Base-by-base conservation (phyloP, 441 rosid species). In the Populus trichocarpa region DNA sequence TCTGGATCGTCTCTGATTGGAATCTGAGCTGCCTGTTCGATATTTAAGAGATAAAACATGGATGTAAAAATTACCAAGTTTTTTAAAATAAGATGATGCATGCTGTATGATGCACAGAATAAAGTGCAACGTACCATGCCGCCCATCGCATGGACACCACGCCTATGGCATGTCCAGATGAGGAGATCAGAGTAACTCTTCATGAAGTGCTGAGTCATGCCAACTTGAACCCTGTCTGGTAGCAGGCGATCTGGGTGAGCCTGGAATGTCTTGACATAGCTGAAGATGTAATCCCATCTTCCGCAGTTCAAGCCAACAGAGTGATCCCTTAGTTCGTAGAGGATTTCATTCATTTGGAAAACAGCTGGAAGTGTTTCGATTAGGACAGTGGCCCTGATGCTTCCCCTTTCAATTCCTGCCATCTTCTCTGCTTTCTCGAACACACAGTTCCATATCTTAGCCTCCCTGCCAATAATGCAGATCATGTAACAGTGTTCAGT, bases 341-440 rank as follows among this genome's bases (percentile, higher is more conserved):
- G 83, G 75, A 96, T 94, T 84, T 96, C 98, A 75, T 96, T 88
- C 99, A 96, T 96, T 70, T 96, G 98, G 81, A 96, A 96, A 32
- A 90, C 95, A 3, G 97, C 98, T 0, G 99, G 96, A n/a, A 96
- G 92, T 6, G 98, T 91, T 88, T 96, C 99, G 7, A 94, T 93
- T 10, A 94, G 80, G 28, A 94, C 97, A 0, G 98, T 96, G n/a
- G 91, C 98, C 50, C 97, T 81, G 68, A 96, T 91, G 88, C 96
- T 93, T 83, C 98, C 98, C 72, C 81, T 85, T 80, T 91, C 97
- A 23, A 96, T 91, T 20, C 94, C 91, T 28, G 86, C 98, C 86
- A 85, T 85, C 82, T 90, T 93, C 86, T 96, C 95, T 12, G 99
- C 98, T 79, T 81, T 86, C 83, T 94, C 97, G 66, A 96, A 94